phyloP scores from a whole-genome alignment of 2,329 filamentous ascomycete species.

The Zymoseptoria passerinii region DNA sequence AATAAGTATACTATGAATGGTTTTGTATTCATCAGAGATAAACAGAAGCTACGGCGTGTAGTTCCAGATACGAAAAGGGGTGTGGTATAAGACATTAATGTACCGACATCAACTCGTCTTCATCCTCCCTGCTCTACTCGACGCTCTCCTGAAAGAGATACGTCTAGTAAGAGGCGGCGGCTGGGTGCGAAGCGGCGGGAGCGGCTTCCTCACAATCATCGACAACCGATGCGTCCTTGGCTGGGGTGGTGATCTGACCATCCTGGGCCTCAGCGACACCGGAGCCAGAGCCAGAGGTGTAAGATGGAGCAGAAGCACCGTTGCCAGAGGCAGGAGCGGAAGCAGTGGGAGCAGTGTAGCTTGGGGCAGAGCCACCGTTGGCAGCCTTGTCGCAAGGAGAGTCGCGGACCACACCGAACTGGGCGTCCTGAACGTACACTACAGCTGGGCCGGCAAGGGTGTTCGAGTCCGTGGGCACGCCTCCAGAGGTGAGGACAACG shows the following conservation, averaged over 20 bases:
- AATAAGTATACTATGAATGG: neutral
- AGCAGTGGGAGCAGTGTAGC: too few species aligned
- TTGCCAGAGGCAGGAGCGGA: too few species aligned
- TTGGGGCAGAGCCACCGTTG: too few species aligned
- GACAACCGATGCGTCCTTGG: neutral
- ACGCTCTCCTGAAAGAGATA: neutral
- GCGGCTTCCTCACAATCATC: neutral
- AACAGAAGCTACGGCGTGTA: neutral
- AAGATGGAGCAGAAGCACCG: too few species aligned
- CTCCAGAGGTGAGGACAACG: slow-evolving; percentile 20
- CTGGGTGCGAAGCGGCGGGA: neutral
- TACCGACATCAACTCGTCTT: neutral
- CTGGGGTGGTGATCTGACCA: too few species aligned
- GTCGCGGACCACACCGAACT: neutral
- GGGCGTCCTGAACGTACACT: slow-evolving; percentile 15
- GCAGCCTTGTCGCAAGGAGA: too few species aligned
- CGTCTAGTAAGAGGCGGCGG: neutral
- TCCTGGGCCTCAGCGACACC: too few species aligned
- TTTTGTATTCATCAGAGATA: neutral
- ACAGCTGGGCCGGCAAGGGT: slow-evolving; percentile 25
- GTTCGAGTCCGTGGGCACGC: slow-evolving; percentile 20
- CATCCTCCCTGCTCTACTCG: neutral
- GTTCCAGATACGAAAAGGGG: neutral
- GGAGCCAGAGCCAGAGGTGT: neutral
- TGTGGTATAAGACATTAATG: neutral